Evolutionary conservation across 805 yeast genomes (phyloP).

Genomic region (Ogataea zsoltii): DNA sequence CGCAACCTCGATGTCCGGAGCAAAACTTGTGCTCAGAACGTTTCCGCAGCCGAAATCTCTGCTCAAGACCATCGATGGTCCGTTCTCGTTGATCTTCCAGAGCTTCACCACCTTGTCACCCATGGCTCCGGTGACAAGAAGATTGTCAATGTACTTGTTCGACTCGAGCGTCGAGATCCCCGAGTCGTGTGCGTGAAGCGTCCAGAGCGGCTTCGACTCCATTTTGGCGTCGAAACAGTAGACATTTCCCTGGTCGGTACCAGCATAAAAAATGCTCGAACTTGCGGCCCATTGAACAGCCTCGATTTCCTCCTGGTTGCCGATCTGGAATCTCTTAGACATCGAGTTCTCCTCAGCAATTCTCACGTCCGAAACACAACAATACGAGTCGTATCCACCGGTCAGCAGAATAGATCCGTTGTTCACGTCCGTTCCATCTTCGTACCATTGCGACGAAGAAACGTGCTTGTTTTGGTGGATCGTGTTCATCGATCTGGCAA

Average conservation of each 20-base stretch:
- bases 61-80: slow-evolving; percentile 84
- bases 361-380: slow-evolving; percentile 84
- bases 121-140: slow-evolving; percentile 86
- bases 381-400: slow-evolving; percentile 90
- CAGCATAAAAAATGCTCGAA: slow-evolving; percentile 63
- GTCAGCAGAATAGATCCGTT: slow-evolving; percentile 74
- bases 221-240: slow-evolving; percentile 85
- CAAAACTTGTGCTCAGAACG: slow-evolving; percentile 79
- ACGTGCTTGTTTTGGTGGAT: slow-evolving; percentile 82
- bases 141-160: slow-evolving; percentile 65
- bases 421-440: slow-evolving; percentile 32
- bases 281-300: slow-evolving; percentile 69
- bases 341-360: slow-evolving; percentile 58
- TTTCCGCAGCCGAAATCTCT: slow-evolving; percentile 95
- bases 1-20: slow-evolving; percentile 77
- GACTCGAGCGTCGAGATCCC: slow-evolving; percentile 83
- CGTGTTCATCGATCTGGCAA: slow-evolving; percentile 71
- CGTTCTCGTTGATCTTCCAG: slow-evolving; percentile 63
- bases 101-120: slow-evolving; percentile 83
- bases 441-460: slow-evolving; percentile 86
- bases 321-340: slow-evolving; percentile 67
- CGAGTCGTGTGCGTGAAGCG: slow-evolving; percentile 94
- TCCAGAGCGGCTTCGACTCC: slow-evolving; percentile 78
- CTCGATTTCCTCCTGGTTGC: slow-evolving; percentile 71
- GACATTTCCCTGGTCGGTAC: slow-evolving; percentile 88